phyloP scores from a whole-genome alignment of 2,329 filamentous ascomycete genomes.

The Fonsecaea monophora region DNA sequence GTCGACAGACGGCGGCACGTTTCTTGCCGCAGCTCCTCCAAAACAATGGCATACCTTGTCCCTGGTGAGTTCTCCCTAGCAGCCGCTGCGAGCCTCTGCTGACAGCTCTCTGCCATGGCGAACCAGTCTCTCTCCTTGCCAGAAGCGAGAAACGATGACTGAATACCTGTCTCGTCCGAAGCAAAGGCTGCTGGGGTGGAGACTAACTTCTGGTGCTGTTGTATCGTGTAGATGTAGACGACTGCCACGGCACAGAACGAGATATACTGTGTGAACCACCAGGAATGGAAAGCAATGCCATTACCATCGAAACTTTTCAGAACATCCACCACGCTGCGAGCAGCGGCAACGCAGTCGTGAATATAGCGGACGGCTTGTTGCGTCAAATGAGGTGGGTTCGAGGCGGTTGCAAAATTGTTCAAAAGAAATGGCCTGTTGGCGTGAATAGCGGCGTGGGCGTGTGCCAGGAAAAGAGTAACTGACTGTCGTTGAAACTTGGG shows the following conservation, averaged over 20 bases:
- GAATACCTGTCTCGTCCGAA: background rate
- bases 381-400: background rate
- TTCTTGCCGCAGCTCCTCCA: constrained; percentile 12
- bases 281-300: constrained; percentile 5
- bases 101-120: background rate
- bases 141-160: background rate
- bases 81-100: constrained; percentile 3
- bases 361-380: background rate
- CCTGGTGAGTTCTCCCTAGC: constrained; percentile 7
- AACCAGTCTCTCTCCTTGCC: constrained; percentile 10
- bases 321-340: constrained; percentile 5
- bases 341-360: background rate
- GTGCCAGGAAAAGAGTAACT: background rate
- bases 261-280: constrained; percentile 20
- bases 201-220: constrained; percentile 10
- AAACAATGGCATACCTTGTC: background rate
- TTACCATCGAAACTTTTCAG: constrained; percentile 1
- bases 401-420: background rate
- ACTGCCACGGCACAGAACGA: constrained; percentile 17
- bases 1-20: background rate
- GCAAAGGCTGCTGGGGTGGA: background rate
- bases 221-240: constrained; percentile 19
- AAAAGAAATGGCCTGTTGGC: constrained; percentile 11
- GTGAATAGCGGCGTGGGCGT: constrained; percentile 1
- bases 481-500: constrained; percentile 7